A percentile compares a stretch with the other conserved stretches of the same genome.
These are phyloP conservation scores for Dictyophora rubrovolvata DNA, from an alignment of 768 basidiomycete genomes.

Conservation along the genomic window DNA sequence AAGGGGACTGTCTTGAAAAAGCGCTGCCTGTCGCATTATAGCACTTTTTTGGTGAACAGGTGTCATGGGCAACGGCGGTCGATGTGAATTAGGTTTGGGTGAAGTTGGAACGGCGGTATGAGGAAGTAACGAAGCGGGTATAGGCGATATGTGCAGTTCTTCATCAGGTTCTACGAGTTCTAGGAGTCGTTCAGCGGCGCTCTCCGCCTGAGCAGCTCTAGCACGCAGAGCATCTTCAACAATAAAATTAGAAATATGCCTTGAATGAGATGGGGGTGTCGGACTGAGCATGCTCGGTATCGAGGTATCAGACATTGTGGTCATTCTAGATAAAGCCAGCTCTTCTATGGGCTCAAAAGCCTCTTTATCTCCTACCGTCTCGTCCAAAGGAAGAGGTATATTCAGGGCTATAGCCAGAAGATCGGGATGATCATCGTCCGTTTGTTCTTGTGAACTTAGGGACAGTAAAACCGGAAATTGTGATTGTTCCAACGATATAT, in stretches of 20 bases:
- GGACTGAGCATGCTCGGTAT: slow-evolving; percentile 30
- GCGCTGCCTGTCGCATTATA: slow-evolving; percentile 63
- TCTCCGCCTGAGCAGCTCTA: slow-evolving; percentile 87
- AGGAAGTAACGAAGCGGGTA: slow-evolving; percentile 43
- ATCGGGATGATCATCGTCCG: slow-evolving; percentile 28
- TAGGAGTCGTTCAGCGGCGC: slow-evolving; percentile 77
- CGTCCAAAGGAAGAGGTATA: slow-evolving; percentile 67
- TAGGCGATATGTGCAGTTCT: slow-evolving; percentile 36
- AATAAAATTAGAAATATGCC: slow-evolving; percentile 30
- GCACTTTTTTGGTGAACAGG: slow-evolving; percentile 49
- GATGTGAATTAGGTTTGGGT: slow-evolving; percentile 26
- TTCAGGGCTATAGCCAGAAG: slow-evolving; percentile 59
- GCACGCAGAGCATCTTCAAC: slow-evolving; percentile 81
- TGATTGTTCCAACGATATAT: not conserved
- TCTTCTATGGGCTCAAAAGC: slow-evolving; percentile 35
- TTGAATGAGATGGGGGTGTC: slow-evolving; percentile 43
- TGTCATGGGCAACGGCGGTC: slow-evolving; percentile 42
- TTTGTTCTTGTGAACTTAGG: not conserved
- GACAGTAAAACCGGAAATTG: not conserved
- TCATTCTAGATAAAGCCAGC: slow-evolving; percentile 65
- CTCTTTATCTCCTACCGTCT: slow-evolving; percentile 51
- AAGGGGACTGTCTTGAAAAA: slow-evolving; percentile 75
- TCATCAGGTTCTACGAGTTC: slow-evolving; percentile 78
- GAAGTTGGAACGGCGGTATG: slow-evolving; percentile 22
- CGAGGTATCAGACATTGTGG: slow-evolving; percentile 36